phyloP scores from a whole-genome alignment of 2,329 filamentous ascomycete genomes.

The Arthrobotrys pseudoclavata region DNA sequence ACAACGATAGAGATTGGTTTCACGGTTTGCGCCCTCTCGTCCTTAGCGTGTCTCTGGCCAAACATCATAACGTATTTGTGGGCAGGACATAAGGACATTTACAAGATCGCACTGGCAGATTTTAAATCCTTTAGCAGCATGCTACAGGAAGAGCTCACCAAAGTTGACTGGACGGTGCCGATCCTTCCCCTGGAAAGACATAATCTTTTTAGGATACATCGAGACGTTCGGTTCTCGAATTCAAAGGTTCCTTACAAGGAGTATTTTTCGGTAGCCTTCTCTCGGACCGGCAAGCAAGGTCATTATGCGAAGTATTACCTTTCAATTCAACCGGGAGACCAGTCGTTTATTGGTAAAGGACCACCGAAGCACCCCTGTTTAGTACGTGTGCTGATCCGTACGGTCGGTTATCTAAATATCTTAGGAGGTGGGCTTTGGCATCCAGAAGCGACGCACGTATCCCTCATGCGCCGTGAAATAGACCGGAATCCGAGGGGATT shows the following conservation, averaged over 20 bases:
- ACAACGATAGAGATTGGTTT: slow-evolving; percentile 74
- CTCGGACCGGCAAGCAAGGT: slow-evolving; percentile 86
- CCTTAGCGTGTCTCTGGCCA: neutral
- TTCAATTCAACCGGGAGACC: slow-evolving; percentile 78
- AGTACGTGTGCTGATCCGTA: slow-evolving; percentile 20
- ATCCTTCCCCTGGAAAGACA: slow-evolving; percentile 88
- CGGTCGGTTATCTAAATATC: slow-evolving; percentile 45
- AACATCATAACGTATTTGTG: neutral
- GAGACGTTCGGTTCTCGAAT: slow-evolving; percentile 79
- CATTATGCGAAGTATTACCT: slow-evolving; percentile 91
- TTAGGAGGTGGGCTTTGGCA: slow-evolving; percentile 84
- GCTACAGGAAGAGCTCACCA: slow-evolving; percentile 78
- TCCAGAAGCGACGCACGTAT: slow-evolving; percentile 77
- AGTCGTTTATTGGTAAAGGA: slow-evolving; percentile 76
- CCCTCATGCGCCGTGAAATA: slow-evolving; percentile 78
- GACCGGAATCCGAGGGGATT: slow-evolving; percentile 79
- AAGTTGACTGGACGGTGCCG: slow-evolving; percentile 82
- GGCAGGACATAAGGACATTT: slow-evolving; percentile 82
- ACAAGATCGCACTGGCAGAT: slow-evolving; percentile 81
- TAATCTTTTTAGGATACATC: slow-evolving; percentile 83
- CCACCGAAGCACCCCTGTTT: slow-evolving; percentile 64
- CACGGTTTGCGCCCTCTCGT: slow-evolving; percentile 68
- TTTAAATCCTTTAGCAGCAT: slow-evolving; percentile 83
- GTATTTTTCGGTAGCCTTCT: slow-evolving; percentile 68
- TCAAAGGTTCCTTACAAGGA: slow-evolving; percentile 53